phyloP scores from a whole-genome alignment of 257 asterid genomes.

The Ilex asprella region DNA sequence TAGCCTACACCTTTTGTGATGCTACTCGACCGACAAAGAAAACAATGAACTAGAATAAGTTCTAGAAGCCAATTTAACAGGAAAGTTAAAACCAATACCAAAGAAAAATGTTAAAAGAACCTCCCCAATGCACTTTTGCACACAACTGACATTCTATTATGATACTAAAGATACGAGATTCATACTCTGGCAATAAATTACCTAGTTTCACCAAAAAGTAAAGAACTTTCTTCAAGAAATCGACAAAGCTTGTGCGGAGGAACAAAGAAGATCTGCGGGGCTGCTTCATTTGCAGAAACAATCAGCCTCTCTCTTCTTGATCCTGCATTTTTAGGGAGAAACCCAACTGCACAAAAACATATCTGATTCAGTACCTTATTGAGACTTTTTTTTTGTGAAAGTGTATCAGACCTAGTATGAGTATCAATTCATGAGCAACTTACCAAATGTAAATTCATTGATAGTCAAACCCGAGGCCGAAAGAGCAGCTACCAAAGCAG shows the following conservation, averaged over 20 bases:
- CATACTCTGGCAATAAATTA: slow-evolving; percentile 4
- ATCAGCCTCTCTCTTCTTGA: slow-evolving; percentile 71
- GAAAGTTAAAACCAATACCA: slow-evolving; percentile 2
- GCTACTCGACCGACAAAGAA: too few species aligned
- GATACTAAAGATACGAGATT: slow-evolving; percentile 9
- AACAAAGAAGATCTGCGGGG: slow-evolving; percentile 81
- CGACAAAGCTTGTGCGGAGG: slow-evolving; percentile 90
- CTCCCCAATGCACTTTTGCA: not conserved
- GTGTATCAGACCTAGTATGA: not conserved
- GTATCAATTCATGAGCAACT: slow-evolving; percentile 10
- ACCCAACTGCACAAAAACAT: slow-evolving; percentile 63
- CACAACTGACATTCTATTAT: too few species aligned
- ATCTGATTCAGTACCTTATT: not conserved
- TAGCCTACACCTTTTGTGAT: too few species aligned
- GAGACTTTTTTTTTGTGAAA: not conserved
- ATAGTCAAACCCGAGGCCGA: slow-evolving; percentile 87
- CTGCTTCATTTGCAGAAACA: slow-evolving; percentile 59
- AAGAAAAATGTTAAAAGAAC: not conserved
- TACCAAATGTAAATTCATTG: slow-evolving; percentile 90
- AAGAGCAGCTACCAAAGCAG: slow-evolving; percentile 84
- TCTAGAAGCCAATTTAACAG: too few species aligned
- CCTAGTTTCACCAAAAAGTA: slow-evolving; percentile 68
- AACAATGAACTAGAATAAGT: too few species aligned
- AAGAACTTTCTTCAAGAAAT: slow-evolving; percentile 67
- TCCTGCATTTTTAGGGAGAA: slow-evolving; percentile 82